These are phyloP conservation scores for Penicillium silybi DNA, from an alignment of 495 filamentous ascomycete species.

Conservation along the genomic window DNA sequence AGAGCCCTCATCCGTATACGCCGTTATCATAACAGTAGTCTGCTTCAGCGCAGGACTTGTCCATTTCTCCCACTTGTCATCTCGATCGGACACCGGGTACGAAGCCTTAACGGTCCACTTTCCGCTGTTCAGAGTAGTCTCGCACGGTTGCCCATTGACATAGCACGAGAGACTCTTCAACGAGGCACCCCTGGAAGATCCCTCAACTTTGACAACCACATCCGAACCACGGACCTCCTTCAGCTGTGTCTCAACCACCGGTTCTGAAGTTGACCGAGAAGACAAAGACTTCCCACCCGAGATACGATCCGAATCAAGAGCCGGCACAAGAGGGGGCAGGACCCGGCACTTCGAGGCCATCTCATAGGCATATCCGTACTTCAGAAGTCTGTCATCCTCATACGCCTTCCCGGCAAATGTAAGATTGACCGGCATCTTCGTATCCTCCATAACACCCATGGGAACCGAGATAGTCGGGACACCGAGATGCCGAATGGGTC, in stretches of 20 bases:
- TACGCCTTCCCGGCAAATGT: constrained; percentile 36
- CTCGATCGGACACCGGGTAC: constrained; percentile 27
- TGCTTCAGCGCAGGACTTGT: constrained; percentile 27
- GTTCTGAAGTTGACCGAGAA: not conserved
- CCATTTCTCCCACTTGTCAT: constrained; percentile 28
- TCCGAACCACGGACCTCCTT: constrained; percentile 19
- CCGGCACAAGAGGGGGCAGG: constrained; percentile 20
- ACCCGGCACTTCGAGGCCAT: constrained; percentile 21
- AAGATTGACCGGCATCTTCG: constrained; percentile 32
- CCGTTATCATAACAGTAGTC: constrained; percentile 26
- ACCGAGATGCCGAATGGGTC: constrained; percentile 33
- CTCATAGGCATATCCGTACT: constrained; percentile 33
- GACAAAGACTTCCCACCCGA: not conserved
- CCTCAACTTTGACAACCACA: constrained; percentile 18
- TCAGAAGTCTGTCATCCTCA: constrained; percentile 25
- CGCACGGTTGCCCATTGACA: constrained; percentile 27
- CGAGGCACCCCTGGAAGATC: constrained; percentile 6
- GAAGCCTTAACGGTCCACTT: constrained; percentile 17
- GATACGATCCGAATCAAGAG: constrained; percentile 26
- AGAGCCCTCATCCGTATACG: constrained; percentile 5
- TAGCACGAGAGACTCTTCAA: constrained; percentile 17
- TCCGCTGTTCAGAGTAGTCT: constrained; percentile 6
- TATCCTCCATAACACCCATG: constrained; percentile 37
- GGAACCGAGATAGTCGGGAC: constrained; percentile 35
- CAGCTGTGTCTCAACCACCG: constrained; percentile 17